Percentiles rank a stretch among this genome's conserved stretches.
phyloP scores from a whole-genome alignment of 805 yeast genomes.

The Lipomyces lipofer region DNA sequence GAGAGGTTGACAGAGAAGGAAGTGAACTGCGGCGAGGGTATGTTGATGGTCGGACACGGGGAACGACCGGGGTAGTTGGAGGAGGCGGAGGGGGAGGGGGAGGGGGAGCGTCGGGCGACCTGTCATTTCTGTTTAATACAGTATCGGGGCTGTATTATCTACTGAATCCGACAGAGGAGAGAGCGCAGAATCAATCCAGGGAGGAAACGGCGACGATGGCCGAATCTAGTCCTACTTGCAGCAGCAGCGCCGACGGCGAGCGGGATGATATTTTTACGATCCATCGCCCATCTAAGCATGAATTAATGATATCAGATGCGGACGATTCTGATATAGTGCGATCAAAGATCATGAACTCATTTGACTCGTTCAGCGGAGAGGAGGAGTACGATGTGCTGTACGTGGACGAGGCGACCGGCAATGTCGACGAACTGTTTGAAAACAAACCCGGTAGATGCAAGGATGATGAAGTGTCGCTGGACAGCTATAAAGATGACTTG shows the following conservation, averaged over 20 bases:
- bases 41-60: background rate
- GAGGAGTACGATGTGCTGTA: background rate
- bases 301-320: background rate
- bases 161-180: slow-evolving; percentile 3
- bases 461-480: background rate
- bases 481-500: background rate
- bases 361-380: background rate
- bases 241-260: background rate
- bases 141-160: slow-evolving; percentile 3
- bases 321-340: background rate
- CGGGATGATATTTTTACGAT: background rate
- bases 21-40: background rate
- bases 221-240: background rate
- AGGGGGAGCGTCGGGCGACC: background rate
- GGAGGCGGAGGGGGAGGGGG: background rate
- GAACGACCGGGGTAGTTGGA: background rate
- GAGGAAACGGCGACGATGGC: background rate
- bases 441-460: background rate
- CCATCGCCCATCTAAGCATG: background rate
- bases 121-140: slow-evolving; percentile 3
- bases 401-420: background rate
- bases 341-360: background rate
- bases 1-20: background rate
- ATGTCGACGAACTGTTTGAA: background rate
- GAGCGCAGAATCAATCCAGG: background rate